Evolutionary conservation across 768 basidiomycete genomes (phyloP).

Genomic region (Naematelia encephala): DNA sequence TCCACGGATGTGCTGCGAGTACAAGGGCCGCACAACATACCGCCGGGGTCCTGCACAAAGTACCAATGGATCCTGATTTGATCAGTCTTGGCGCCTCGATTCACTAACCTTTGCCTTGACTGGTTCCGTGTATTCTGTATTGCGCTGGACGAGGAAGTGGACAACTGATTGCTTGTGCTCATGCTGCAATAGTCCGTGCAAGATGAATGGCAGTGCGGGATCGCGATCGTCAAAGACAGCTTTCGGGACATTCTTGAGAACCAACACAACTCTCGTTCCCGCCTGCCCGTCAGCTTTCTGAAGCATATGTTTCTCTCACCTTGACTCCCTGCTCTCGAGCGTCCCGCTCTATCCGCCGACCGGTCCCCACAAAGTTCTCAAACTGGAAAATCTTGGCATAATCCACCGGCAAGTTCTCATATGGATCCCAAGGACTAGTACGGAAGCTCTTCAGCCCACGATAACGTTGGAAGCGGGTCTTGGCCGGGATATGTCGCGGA

Average conservation of each 20-base stretch:
- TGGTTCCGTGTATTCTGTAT: constrained; percentile 85
- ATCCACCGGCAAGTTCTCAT: constrained; percentile 88
- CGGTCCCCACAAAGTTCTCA: constrained; percentile 85
- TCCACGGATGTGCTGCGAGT: constrained; percentile 81
- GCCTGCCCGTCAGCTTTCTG: constrained; percentile 56
- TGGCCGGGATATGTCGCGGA: constrained; percentile 75
- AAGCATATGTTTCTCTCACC: constrained; percentile 54
- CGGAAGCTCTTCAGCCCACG: constrained; percentile 87
- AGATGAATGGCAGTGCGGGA: constrained; percentile 57
- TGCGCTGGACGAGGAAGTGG: constrained; percentile 88
- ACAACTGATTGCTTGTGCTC: constrained; percentile 93
- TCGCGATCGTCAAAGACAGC: constrained; percentile 54
- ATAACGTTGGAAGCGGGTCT: constrained; percentile 81
- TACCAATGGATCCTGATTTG: constrained; percentile 68
- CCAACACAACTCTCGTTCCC: constrained; percentile 73
- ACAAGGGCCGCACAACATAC: constrained; percentile 77
- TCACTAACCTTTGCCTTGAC: constrained; percentile 79
- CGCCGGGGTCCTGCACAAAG: constrained; percentile 86
- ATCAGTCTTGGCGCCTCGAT: constrained; percentile 2
- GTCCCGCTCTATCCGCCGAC: constrained; percentile 61
- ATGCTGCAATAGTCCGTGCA: constrained; percentile 84
- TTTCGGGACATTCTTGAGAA: constrained; percentile 70
- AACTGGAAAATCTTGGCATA: constrained; percentile 96
- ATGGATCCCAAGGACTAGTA: constrained; percentile 96
- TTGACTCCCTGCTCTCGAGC: constrained; percentile 60